Base-by-base conservation (phyloP, 441 rosid genomes). In the Biscutella laevigata region DNA sequence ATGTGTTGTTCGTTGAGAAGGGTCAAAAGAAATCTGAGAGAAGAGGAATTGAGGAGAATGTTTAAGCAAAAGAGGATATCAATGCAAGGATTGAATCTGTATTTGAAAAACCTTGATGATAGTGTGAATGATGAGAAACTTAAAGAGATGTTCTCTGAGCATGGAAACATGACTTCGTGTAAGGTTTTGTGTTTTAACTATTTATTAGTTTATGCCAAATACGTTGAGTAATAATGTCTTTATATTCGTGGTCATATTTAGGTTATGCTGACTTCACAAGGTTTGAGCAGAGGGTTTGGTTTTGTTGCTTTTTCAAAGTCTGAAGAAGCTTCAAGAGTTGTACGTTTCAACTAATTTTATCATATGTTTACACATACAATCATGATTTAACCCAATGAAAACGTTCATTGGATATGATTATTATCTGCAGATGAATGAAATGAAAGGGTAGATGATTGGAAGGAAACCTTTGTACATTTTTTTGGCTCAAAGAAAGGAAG, bases 401-500 rank as follows among this genome's bases (percentile, higher is more conserved):
- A 4, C 30, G 41, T 30, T 13, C 4, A 35, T 15, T 12, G 47
- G 60, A 3, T 28, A 28, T 54, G 56, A 45, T 45, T 33, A 21
- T 15, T 29, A 11, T 32, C 37, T 39, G 35, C 39, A 86, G 95
- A 4, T 86, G 77, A 70, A 36, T 25, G 88, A 64, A 64, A 79
- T 83, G 89, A 77, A 79, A 42, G 92, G 92, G 7, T 81, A 74
- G 69, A 79, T 83, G 78, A 66, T 81, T 1, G 87, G 83, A 21
- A 71, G 52, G 59, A 84, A 87, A 35, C 94, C 95, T 47, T 76
- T 87, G n/a, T 87, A 82, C 67, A 79, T 84, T 25, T 88, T 94
- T 3, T 65, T 82, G 29, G 94, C 95, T 24, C 94, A 87, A 59
- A 77, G 88, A 58, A 87, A 74, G 62, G 94, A 84, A 40, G 95